A percentile compares a stretch with the other conserved stretches of the same genome.
These are phyloP conservation scores for Starmerella riodocensis DNA, from an alignment of 805 yeast species.

Conservation along the genomic window DNA sequence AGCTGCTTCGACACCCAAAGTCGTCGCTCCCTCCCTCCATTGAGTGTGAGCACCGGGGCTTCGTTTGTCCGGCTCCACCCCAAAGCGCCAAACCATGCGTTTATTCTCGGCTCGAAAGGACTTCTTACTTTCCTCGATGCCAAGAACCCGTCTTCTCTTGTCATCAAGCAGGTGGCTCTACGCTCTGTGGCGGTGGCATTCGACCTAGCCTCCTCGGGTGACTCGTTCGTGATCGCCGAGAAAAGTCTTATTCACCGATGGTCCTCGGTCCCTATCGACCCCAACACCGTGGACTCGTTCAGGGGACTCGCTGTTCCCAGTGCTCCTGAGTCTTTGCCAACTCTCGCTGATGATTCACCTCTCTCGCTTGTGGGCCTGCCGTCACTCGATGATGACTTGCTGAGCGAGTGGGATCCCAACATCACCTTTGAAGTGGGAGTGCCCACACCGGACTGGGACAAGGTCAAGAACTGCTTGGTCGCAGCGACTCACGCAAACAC, in stretches of 20 bases:
- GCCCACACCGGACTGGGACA: constrained; percentile 32
- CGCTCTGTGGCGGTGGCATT: constrained; percentile 35
- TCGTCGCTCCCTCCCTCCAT: constrained; percentile 58
- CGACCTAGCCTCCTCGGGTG: constrained; percentile 60
- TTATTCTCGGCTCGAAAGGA: constrained; percentile 64
- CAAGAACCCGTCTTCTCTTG: constrained; percentile 57
- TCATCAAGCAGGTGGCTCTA: constrained; percentile 54
- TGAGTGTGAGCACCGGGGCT: constrained; percentile 85
- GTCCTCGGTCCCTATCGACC: constrained; percentile 44
- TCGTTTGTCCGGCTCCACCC: constrained; percentile 76
- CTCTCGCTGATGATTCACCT: constrained; percentile 30
- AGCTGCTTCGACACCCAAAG: constrained; percentile 67
- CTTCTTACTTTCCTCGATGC: constrained; percentile 77
- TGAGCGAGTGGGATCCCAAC: constrained; percentile 63
- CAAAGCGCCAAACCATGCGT: constrained; percentile 59
- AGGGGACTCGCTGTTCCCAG: constrained; percentile 27
- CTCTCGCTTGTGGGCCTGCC: constrained; percentile 75
- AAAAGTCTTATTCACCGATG: constrained; percentile 51
- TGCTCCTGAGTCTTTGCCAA: constrained; percentile 20
- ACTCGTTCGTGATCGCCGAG: constrained; percentile 59
- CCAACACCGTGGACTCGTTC: constrained; percentile 20
- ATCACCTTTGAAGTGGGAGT: constrained; percentile 48
- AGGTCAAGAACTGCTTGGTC: constrained; percentile 2
- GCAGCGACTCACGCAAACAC: constrained; percentile 9
- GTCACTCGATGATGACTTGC: constrained; percentile 57